Evolutionary conservation across 148 eudicot species (phyloP).

Genomic region (Chenopodium suecicum): DNA sequence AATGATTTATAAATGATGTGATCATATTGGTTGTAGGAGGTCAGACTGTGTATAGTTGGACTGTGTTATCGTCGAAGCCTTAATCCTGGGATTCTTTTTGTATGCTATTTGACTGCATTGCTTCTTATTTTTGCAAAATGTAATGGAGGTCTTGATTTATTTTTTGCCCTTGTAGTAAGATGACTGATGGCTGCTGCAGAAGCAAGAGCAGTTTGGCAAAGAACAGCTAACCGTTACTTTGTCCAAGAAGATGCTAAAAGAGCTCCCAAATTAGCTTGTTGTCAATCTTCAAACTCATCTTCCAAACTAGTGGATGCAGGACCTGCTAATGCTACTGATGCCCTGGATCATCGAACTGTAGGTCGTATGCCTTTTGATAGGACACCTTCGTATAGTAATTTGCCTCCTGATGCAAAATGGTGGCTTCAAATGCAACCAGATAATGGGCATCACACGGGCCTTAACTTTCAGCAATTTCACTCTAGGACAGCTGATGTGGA

Average conservation of each 20-base stretch:
- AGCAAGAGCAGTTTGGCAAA: slow-evolving; percentile 94
- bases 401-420: slow-evolving; percentile 81
- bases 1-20: background rate
- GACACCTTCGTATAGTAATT: slow-evolving; percentile 48
- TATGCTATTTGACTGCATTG: background rate
- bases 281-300: slow-evolving; percentile 53
- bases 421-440: slow-evolving; percentile 73
- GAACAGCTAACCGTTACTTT: slow-evolving; percentile 86
- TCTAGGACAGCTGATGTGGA: slow-evolving; percentile 33
- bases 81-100: background rate
- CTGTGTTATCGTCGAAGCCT: background rate
- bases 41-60: background rate
- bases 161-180: slow-evolving; percentile 37
- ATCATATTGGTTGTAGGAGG: background rate
- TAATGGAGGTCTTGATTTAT: background rate
- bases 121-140: background rate
- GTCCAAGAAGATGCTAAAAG: slow-evolving; percentile 96
- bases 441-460: slow-evolving; percentile 42
- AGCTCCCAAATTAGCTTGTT: slow-evolving; percentile 91
- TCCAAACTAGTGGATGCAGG: slow-evolving; percentile 50
- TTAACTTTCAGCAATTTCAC: slow-evolving; percentile 38
- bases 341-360: slow-evolving; percentile 37
- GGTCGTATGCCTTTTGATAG: slow-evolving; percentile 53
- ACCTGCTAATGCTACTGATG: slow-evolving; percentile 39
- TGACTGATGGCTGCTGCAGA: slow-evolving; percentile 91